Base-by-base conservation (phyloP, 1,139 yeast genomes). In the Williopsis jadinii region DNA sequence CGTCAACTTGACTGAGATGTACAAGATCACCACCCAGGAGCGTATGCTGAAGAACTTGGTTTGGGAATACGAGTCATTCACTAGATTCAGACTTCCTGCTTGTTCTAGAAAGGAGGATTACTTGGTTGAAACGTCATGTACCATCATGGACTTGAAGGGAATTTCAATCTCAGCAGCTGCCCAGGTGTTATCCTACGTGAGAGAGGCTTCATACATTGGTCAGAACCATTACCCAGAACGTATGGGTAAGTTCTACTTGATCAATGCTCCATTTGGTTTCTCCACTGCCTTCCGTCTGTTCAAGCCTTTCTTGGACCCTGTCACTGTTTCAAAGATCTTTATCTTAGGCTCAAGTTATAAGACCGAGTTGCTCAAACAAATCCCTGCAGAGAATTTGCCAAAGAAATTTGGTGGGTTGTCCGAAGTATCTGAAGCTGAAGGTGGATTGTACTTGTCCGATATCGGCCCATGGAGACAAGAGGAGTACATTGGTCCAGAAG, bases 141-240 rank as follows among this genome's bases (percentile, higher is more conserved):
- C 98, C 34, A 84, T 92, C 55, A 71, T 92, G 70, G 98, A 92
- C 62, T 75, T 92, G 62, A 92, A 92, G 70, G 97, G 97, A 24
- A 88, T 92, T 45, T 86, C 96, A 27, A 70, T 92, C 49, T 69
- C 83, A 30, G 69, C 94, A 40, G 95, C 95, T 32, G 78, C 83
- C 50, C 86, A 83, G 62, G 98, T 92, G 37, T 73, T 88, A 54
- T 73, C 83, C 26, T 92, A 90, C 65, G 95, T 92, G 43, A 79
- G 82, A 61, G 96, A 88, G 65, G 97, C 98, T 27, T 85, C 96
- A 15, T 70, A 75, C 56, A 87, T 92, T 59, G 97, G 97, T 49
- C 98, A 92, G 69, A 87, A 92, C 70, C 92, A 84, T 66, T 92
- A 92, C 64, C 98, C 98, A n/a, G 98, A 92, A 71, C 84, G 98